Evolutionary conservation across 805 yeast species (phyloP).

Genomic region (Ascoidea asiatica): DNA sequence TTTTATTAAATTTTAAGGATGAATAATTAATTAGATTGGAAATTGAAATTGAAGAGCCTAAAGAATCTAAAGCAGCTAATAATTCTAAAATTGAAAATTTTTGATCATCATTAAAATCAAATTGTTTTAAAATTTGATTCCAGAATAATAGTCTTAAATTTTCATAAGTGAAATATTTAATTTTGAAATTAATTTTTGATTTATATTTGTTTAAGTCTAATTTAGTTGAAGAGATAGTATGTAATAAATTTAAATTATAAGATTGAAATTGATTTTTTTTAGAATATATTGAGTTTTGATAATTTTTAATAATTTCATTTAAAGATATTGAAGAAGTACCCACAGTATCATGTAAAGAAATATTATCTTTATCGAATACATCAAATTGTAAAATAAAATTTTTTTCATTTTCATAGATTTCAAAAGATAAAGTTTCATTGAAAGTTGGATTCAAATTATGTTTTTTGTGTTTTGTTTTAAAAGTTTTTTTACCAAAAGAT

Average conservation of each 20-base stretch:
- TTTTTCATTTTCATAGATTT: conserved; percentile 52
- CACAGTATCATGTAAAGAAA: conserved; percentile 74
- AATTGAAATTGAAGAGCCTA: conserved; percentile 35
- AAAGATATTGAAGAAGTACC: conserved; percentile 53
- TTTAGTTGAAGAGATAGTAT: conserved; percentile 6
- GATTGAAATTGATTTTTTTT: conserved; percentile 16
- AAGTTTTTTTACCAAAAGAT: conserved; percentile 80
- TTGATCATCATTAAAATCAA: conserved; percentile 28
- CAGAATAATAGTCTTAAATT: conserved; percentile 57
- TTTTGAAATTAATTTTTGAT: conserved; percentile 46
- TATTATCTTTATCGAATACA: conserved; percentile 72
- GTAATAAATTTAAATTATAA: not conserved
- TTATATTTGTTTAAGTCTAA: conserved; percentile 17
- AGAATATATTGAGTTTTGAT: conserved; percentile 7
- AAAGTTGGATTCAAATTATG: conserved; percentile 76
- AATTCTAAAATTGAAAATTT: conserved; percentile 46
- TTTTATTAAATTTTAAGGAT: too few species aligned
- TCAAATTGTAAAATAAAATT: conserved; percentile 55
- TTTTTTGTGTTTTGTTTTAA: conserved; percentile 70
- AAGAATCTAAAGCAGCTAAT: conserved; percentile 45
- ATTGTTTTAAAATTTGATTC: conserved; percentile 45
- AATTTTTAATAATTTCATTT: conserved; percentile 24
- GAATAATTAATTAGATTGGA: conserved; percentile 3
- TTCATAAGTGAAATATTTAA: conserved; percentile 55
- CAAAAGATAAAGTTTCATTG: conserved; percentile 71